phyloP scores from a whole-genome alignment of 768 basidiomycete species.

The Naganishia kalamii region DNA sequence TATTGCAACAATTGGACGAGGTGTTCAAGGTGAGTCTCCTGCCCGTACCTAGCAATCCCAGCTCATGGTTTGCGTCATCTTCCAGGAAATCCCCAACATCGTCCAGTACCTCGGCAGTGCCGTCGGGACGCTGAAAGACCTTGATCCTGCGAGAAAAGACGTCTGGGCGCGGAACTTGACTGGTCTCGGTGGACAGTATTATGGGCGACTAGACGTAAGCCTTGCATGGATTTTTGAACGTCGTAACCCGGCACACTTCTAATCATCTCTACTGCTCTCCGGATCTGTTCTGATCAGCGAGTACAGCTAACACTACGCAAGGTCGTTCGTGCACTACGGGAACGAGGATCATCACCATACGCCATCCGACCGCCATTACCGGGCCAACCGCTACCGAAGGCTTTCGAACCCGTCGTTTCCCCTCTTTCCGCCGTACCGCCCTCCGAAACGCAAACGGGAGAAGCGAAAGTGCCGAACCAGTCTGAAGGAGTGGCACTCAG shows the following conservation, averaged over 20 bases:
- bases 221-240: background rate
- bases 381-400: background rate
- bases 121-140: conserved; percentile 12
- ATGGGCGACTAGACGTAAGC: conserved; percentile 19
- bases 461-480: background rate
- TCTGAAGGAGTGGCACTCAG: background rate
- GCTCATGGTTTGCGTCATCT: background rate
- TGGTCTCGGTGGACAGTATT: conserved; percentile 21
- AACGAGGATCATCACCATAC: conserved; percentile 1
- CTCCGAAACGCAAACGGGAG: background rate
- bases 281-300: background rate
- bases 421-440: background rate
- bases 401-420: background rate
- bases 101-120: conserved; percentile 19
- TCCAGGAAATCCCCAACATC: conserved; percentile 20
- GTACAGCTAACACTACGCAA: conserved; percentile 15
- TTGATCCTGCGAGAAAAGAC: conserved; percentile 13
- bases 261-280: too few relatives aligned
- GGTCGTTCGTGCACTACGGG: conserved; percentile 6
- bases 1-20: background rate
- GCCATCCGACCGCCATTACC: conserved; percentile 1
- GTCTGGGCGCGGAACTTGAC: conserved; percentile 21
- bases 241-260: background rate
- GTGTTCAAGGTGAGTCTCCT: background rate
- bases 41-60: background rate